Evolutionary conservation across 352 stramenopile genomes (phyloP).

Genomic region (Phytopythium helicoides): DNA sequence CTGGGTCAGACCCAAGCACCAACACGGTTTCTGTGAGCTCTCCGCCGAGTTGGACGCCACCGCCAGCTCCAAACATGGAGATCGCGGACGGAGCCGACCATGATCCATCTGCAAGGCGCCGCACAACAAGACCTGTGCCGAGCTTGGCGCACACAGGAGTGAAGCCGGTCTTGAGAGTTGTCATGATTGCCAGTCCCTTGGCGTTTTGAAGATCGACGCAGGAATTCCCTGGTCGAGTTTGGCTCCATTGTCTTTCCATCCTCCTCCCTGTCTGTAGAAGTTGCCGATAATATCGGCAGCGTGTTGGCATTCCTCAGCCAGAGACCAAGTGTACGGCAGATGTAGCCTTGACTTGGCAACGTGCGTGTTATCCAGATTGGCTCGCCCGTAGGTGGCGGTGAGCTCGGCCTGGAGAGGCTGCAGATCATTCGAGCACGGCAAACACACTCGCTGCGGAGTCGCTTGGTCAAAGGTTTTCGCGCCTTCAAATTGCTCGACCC

Average conservation of each 20-base stretch:
- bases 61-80: slow-evolving; percentile 69
- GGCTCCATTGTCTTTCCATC: slow-evolving; percentile 43
- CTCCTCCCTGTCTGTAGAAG: slow-evolving; percentile 42
- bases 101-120: slow-evolving; percentile 53
- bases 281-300: slow-evolving; percentile 66
- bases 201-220: slow-evolving; percentile 49
- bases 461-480: slow-evolving; percentile 52
- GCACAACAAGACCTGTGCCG: slow-evolving; percentile 78
- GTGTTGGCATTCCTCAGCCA: slow-evolving; percentile 63
- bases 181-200: slow-evolving; percentile 55
- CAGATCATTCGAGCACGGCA: slow-evolving; percentile 44
- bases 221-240: slow-evolving; percentile 43
- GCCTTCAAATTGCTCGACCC: slow-evolving; percentile 41
- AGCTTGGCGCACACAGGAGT: slow-evolving; percentile 56
- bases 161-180: slow-evolving; percentile 53
- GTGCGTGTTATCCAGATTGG: slow-evolving; percentile 47
- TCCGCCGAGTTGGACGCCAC: slow-evolving; percentile 82
- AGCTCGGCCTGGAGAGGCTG: slow-evolving; percentile 50
- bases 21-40: slow-evolving; percentile 93
- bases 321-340: slow-evolving; percentile 45
- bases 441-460: slow-evolving; percentile 50
- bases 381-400: slow-evolving; percentile 35
- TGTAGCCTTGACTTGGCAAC: slow-evolving; percentile 40
- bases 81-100: slow-evolving; percentile 91
- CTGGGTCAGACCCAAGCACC: slow-evolving; percentile 83